Conservation (phyloP, 139 green algal genomes). For the Volvox reticuliferus region DNA sequence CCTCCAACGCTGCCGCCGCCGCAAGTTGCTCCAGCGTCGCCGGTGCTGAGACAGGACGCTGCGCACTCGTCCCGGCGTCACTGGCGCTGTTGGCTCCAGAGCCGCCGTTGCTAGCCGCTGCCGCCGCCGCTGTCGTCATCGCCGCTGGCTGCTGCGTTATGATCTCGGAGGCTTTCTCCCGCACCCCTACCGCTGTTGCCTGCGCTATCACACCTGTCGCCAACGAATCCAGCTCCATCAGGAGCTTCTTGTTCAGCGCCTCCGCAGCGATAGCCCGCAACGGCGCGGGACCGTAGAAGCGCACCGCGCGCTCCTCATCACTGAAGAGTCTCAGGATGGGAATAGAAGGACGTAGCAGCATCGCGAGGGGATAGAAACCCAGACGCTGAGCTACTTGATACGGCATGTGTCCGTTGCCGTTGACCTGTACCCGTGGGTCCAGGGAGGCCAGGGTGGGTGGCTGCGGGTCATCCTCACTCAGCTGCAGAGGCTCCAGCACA, state of each 20-base stretch:
- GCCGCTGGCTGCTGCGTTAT: neutral
- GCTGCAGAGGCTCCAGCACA: slow-evolving; percentile 50
- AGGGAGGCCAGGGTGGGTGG: slow-evolving; percentile 11
- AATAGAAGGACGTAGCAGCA: slow-evolving; percentile 54
- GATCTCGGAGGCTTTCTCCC: neutral
- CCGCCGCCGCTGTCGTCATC: neutral
- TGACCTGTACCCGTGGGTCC: slow-evolving; percentile 49
- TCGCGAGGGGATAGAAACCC: slow-evolving; percentile 49
- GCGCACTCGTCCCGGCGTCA: neutral
- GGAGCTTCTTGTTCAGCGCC: slow-evolving; percentile 52
- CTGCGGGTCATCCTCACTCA: neutral
- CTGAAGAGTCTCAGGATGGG: slow-evolving; percentile 52
- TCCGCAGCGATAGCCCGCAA: slow-evolving; percentile 44
- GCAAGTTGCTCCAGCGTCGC: slow-evolving; percentile 18
- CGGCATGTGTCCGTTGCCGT: slow-evolving; percentile 46
- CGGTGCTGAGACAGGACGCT: slow-evolving; percentile 24
- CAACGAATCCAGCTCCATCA: slow-evolving; percentile 34
- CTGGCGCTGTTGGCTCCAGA: too few relatives aligned
- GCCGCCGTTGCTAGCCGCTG: neutral
- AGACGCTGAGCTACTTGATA: slow-evolving; percentile 54
- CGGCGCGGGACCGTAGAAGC: slow-evolving; percentile 51
- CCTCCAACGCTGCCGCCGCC: neutral
- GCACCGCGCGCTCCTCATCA: slow-evolving; percentile 47
- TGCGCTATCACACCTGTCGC: neutral
- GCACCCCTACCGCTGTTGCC: neutral